phyloP scores from a whole-genome alignment of 345 rosid species.

The Lenwebbia sp. region DNA sequence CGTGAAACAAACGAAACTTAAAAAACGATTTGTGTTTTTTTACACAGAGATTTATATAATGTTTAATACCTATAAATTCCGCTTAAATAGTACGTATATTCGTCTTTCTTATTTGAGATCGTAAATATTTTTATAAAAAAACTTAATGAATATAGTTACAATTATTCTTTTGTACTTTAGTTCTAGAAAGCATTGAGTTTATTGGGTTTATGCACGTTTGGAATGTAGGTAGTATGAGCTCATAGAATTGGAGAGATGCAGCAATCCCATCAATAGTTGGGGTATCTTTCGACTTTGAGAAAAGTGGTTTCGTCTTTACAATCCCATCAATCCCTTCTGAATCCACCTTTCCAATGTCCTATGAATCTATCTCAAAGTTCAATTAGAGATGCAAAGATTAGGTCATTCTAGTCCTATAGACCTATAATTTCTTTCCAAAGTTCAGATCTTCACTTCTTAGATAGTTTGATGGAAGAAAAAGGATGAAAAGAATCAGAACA shows the following conservation, averaged over 20 bases:
- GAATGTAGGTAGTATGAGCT: background rate
- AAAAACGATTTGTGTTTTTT: background rate
- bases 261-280: background rate
- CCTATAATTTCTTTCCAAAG: background rate
- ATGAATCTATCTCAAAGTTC: background rate
- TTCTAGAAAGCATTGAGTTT: background rate
- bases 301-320: background rate
- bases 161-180: background rate
- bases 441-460: background rate
- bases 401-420: background rate
- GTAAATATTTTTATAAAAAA: background rate
- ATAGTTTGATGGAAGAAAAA: background rate
- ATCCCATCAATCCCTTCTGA: background rate
- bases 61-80: background rate
- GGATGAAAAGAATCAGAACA: background rate
- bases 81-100: background rate
- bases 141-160: background rate
- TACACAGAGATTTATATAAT: background rate
- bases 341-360: background rate
- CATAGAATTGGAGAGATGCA: background rate
- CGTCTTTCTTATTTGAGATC: background rate
- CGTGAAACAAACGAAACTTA: background rate
- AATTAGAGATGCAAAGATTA: background rate
- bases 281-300: background rate
- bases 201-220: background rate